Base-by-base conservation (phyloP, 371 early-diverging fungal genomes). In the Apophysomyces sp. region DNA sequence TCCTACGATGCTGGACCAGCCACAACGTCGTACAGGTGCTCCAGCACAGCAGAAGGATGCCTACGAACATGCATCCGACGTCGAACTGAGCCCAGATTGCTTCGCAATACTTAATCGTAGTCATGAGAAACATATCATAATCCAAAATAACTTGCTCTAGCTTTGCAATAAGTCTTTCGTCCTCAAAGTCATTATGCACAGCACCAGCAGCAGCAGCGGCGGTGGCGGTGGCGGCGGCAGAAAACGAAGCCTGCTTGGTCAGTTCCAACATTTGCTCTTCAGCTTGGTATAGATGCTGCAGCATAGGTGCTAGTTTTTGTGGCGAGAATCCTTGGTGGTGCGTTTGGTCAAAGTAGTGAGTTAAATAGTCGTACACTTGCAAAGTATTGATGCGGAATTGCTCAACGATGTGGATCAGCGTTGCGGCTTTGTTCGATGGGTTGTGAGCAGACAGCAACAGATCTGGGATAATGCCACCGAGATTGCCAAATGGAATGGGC, bases 71-170 rank as follows among this genome's bases (percentile, higher is more conserved):
- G 24, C 80, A 74, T 1, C 76, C 77, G 0, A 87, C 74, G 53
- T 97, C 95, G 68, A 98, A 98, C 32, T 93, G 92, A 5, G 97
- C 94, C 97, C 98, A 98, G 41, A 92, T 86, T 18, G 84, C 74
- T 13, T 93, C 86, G 57, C 93, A 89, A 21, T 86, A 85, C 11
- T 83, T 78, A 27, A 97, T 77, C 0, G 91, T 82, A 12, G 73
- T 68, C 1, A 90, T 76, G 52, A 90, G 71, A 57, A 92, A 95
- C 3, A 69, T 67, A 31, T 84, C 80, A 63, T 92, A 92, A 6
- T 62, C 67, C 31, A 74, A 40, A 5, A 84, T 44, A 1, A 74
- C 73, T 4, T 80, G 56, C 41, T 77, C 72, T 1, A 87, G 62
- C 36, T 69, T 51, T 3, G 64, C 53, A 4, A 64, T 39, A 1